Evolutionary conservation across 1,139 yeast species (phyloP).

Genomic region (Diutina neorugosa): DNA sequence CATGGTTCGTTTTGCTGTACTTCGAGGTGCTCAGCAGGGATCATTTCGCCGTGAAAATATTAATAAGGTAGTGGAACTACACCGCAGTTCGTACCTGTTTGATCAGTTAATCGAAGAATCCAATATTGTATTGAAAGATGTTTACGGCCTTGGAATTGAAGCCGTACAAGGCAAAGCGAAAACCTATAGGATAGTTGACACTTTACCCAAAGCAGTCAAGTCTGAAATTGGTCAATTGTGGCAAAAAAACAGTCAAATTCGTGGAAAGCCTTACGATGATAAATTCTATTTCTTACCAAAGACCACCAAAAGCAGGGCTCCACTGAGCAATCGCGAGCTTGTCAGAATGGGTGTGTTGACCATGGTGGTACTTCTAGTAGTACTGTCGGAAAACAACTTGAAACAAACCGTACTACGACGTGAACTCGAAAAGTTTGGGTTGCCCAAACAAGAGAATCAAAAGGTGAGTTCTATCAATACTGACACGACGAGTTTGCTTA

Average conservation of each 20-base stretch:
- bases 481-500: background rate
- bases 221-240: background rate
- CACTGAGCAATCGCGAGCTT: background rate
- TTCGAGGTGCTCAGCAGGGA: background rate
- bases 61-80: background rate
- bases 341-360: constrained; percentile 2
- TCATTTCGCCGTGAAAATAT: background rate
- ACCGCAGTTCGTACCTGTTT: background rate
- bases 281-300: background rate
- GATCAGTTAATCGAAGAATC: background rate
- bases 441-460: background rate
- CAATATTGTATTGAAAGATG: background rate
- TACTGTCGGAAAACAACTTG: background rate
- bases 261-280: background rate
- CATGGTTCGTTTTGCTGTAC: background rate
- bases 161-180: background rate
- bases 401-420: background rate
- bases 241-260: background rate
- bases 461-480: background rate
- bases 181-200: background rate
- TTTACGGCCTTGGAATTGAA: background rate
- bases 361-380: background rate
- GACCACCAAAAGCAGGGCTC: background rate
- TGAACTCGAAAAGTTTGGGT: background rate
- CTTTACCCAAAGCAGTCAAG: background rate